These are phyloP conservation scores for Whalleya microplaca DNA, from an alignment of 2,329 filamentous ascomycete species.

Conservation along the genomic window DNA sequence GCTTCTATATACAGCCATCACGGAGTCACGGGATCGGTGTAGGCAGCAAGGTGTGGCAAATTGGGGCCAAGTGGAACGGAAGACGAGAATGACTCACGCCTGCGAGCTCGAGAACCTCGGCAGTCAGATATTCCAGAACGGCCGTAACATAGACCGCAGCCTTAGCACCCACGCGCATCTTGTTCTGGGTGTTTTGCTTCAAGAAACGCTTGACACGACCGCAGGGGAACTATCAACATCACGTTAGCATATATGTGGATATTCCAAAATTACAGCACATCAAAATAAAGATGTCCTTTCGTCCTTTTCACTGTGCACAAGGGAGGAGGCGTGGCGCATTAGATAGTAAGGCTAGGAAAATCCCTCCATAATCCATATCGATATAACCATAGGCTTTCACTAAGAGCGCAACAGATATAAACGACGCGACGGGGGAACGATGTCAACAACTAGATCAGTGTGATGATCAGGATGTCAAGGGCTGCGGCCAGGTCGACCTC, in stretches of 20 bases:
- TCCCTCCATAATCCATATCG: background rate
- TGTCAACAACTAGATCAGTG: background rate
- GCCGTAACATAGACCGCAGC: conserved; percentile 98
- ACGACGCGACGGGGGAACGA: background rate
- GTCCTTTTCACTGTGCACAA: background rate
- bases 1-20: conserved; percentile 8
- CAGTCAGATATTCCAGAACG: conserved; percentile 96
- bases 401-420: background rate
- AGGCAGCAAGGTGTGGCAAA: conserved; percentile 17
- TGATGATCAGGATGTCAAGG: background rate
- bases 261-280: background rate
- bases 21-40: conserved; percentile 10
- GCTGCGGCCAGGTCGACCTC: background rate
- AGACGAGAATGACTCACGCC: conserved; percentile 62
- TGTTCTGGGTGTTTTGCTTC: conserved; percentile 98
- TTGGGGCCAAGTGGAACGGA: conserved; percentile 5
- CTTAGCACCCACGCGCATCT: conserved; percentile 99
- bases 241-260: conserved; percentile 23
- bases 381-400: background rate
- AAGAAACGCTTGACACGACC: conserved; percentile 99
- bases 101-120: conserved; percentile 96
- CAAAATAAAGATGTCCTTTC: background rate
- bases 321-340: background rate
- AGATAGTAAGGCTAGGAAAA: background rate
- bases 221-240: conserved; percentile 79